Base-by-base conservation (phyloP, 805 yeast species). In the Saccharomycopsis capsularis region DNA sequence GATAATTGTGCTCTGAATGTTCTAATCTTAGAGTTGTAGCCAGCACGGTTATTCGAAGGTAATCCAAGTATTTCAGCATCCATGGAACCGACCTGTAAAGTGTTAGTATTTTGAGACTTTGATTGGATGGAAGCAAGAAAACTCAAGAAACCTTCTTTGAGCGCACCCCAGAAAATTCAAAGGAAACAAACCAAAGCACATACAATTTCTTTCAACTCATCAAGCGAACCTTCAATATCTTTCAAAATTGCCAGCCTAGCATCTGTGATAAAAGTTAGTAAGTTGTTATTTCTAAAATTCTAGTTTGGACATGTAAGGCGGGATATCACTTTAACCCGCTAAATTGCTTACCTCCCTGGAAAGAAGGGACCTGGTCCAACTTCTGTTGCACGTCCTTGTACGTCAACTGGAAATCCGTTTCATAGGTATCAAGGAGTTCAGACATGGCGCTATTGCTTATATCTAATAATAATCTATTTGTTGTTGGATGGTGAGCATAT, bases 31-130 rank as follows among this genome's bases (percentile, higher is more conserved):
- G 90, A 70, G 62, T 90, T 89, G 60, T 75, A 83, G 4, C 76
- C 65, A 0, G 93, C 78, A 54, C 96, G 70, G 70, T 77, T 53
- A 66, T 77, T 52, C 5, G 91, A 81, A n/a, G 96, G 87, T 30
- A 88, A 73, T 59, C 82, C 82, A 61, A 83, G 89, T 2, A 90
- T 83, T 62, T 91, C 98, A 38, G 91, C 72, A 24, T 80, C 80
- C 82, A 93, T 82, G 57, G 91, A 95, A 56, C 90, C 96, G 40
- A 88, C 65, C 70, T 67, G 48, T 18, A 22, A n/a, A 9, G 27
- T n/a, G n/a, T 16, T 13, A 4, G 16, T 32, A 29, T n/a, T n/a
- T n/a, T n/a, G n/a, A n/a, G n/a, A n/a, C n/a, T n/a, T n/a, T n/a
- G n/a, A n/a, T n/a, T n/a, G n/a, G n/a, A n/a, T n/a, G n/a, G n/a